phyloP scores from a whole-genome alignment of 495 filamentous ascomycete species.

The Echria macrotheca region DNA sequence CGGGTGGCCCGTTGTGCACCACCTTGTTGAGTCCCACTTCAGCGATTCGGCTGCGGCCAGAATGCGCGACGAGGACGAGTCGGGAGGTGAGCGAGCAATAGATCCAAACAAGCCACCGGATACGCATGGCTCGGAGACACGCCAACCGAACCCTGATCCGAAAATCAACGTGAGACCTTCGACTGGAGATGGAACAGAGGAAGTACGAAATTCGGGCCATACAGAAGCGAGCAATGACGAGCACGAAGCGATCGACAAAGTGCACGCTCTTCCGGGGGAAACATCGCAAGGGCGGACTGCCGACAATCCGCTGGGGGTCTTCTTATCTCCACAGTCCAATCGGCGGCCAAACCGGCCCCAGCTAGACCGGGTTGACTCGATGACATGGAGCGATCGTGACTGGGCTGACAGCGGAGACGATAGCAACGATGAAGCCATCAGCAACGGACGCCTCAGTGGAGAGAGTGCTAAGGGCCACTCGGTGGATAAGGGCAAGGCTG shows the following conservation, averaged over 20 bases:
- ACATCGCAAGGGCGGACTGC: background rate
- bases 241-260: conserved; percentile 18
- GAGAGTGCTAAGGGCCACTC: conserved; percentile 8
- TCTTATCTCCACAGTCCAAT: conserved; percentile 6
- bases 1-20: conserved; percentile 93
- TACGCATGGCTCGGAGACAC: conserved; percentile 27
- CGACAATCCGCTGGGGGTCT: conserved; percentile 8
- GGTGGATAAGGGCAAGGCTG: conserved; percentile 13
- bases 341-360: conserved; percentile 23
- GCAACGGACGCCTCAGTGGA: conserved; percentile 3
- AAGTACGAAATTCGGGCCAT: conserved; percentile 6
- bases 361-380: conserved; percentile 33
- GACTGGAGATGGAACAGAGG: conserved; percentile 25
- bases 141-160: background rate
- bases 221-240: conserved; percentile 12
- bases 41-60: conserved; percentile 56
- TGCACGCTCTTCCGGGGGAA: conserved; percentile 8
- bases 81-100: conserved; percentile 38
- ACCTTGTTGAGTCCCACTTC: conserved; percentile 91
- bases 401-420: conserved; percentile 48
- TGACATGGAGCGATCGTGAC: conserved; percentile 50
- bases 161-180: too few relatives aligned
- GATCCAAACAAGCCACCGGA: conserved; percentile 28
- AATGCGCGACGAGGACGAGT: conserved; percentile 52
- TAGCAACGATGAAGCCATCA: conserved; percentile 34